Conservation (phyloP, 73 alveolate species). For the Tetrahymena borealis region DNA sequence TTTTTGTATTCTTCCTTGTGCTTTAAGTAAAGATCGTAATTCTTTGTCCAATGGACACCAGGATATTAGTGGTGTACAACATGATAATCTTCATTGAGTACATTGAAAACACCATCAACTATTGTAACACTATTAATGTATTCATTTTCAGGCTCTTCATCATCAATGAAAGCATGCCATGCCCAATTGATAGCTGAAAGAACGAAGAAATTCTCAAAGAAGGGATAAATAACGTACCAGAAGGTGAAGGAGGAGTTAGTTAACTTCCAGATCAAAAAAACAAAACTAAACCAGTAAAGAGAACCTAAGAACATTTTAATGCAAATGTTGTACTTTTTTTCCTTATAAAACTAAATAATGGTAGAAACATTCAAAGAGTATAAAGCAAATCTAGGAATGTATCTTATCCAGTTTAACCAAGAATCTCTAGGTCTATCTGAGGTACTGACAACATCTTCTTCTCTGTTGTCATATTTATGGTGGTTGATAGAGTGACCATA, state of each 20-base stretch:
- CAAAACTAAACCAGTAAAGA: not conserved
- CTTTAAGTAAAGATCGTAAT: not conserved
- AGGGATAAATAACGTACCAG: not conserved
- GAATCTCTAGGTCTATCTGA: conserved; percentile 7
- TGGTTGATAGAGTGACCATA: conserved; percentile 9
- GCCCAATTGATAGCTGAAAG: conserved; percentile 9
- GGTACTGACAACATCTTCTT: conserved; percentile 13
- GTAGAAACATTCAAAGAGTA: not conserved
- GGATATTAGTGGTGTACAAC: conserved; percentile 17
- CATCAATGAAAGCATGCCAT: conserved; percentile 7
- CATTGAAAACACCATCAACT: not conserved
- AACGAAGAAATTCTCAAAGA: not conserved
- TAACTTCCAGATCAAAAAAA: not conserved
- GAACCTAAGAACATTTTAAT: not conserved
- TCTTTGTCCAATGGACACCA: not conserved
- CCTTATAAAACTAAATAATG: not conserved
- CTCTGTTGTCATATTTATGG: conserved; percentile 1
- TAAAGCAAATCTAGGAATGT: not conserved
- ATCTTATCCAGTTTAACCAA: not conserved
- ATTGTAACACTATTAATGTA: not conserved
- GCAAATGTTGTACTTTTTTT: not conserved
- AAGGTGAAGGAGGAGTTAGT: not conserved
- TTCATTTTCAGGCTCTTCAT: not conserved
- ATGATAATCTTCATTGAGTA: conserved; percentile 3
- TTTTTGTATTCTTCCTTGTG: conserved; percentile 4